These are phyloP conservation scores for Vigna mungo DNA, from an alignment of 306 rosid genomes.

Conservation along the genomic window DNA sequence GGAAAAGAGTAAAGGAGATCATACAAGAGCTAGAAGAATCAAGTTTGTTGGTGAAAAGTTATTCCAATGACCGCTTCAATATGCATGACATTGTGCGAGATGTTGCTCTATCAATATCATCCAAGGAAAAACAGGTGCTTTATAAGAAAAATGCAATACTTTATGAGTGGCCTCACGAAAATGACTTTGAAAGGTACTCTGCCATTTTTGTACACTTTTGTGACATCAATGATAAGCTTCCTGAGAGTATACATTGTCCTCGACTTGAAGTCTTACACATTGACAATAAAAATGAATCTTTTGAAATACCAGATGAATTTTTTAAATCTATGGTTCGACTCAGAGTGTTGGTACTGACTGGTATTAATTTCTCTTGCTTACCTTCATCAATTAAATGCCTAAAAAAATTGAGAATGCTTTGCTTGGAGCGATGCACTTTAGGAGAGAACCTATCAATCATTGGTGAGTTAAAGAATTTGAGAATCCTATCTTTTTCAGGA, in stretches of 20 bases:
- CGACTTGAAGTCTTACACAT: conserved; percentile 16
- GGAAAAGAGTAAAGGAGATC: background rate
- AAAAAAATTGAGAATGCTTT: conserved; percentile 25
- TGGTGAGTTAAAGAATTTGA: conserved; percentile 28
- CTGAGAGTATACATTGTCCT: background rate
- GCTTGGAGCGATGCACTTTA: conserved; percentile 17
- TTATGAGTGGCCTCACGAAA: conserved; percentile 38
- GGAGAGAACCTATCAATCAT: background rate
- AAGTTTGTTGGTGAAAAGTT: conserved; percentile 10
- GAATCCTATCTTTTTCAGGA: conserved; percentile 39
- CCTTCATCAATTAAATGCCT: conserved; percentile 16
- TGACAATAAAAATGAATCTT: background rate
- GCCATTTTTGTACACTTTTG: background rate
- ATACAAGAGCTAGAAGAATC: conserved; percentile 8
- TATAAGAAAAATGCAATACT: background rate
- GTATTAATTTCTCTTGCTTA: background rate
- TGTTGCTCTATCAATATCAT: conserved; percentile 34
- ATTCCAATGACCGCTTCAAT: background rate
- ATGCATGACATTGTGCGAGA: conserved; percentile 31
- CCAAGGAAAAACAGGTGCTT: background rate
- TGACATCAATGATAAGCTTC: conserved; percentile 8
- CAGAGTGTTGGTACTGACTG: background rate
- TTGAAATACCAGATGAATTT: conserved; percentile 7
- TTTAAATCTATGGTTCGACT: conserved; percentile 17
- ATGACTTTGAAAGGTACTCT: conserved; percentile 12